Conservation (phyloP, 2,329 filamentous ascomycete genomes). For the Beauveria asiatica region DNA sequence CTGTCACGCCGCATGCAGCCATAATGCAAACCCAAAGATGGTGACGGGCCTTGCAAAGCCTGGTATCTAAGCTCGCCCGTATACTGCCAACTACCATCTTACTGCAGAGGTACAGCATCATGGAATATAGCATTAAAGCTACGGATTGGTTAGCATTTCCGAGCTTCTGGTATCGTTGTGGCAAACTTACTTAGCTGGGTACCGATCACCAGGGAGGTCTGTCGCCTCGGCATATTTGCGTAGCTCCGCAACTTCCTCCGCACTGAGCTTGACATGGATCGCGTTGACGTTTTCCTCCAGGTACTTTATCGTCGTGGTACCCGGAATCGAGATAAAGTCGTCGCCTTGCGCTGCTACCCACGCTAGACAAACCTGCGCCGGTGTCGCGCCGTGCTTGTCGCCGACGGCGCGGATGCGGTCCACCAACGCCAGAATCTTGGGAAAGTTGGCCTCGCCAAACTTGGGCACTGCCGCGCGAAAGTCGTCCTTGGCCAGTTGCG, state of each 20-base stretch:
- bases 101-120: not conserved
- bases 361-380: conserved; percentile 51
- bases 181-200: conserved; percentile 12
- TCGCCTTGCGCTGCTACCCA: conserved; percentile 54
- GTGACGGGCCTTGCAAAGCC: too few relatives aligned
- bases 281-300: conserved; percentile 37
- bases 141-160: not conserved
- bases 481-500: conserved; percentile 36
- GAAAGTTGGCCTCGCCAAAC: conserved; percentile 17
- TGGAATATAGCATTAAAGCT: not conserved
- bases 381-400: conserved; percentile 43
- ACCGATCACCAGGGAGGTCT: conserved; percentile 20
- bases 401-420: conserved; percentile 41
- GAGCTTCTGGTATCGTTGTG: not conserved
- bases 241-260: conserved; percentile 27
- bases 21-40: too few relatives aligned
- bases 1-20: too few relatives aligned
- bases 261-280: conserved; percentile 22
- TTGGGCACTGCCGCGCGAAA: conserved; percentile 24
- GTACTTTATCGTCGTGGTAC: conserved; percentile 38
- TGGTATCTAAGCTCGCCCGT: too few relatives aligned
- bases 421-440: conserved; percentile 45
- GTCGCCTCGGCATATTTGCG: conserved; percentile 21
- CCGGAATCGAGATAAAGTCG: conserved; percentile 51
- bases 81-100: too few relatives aligned